Conservation (phyloP, 176 grass and related monocot species). For the Coix lacrymajobi region DNA sequence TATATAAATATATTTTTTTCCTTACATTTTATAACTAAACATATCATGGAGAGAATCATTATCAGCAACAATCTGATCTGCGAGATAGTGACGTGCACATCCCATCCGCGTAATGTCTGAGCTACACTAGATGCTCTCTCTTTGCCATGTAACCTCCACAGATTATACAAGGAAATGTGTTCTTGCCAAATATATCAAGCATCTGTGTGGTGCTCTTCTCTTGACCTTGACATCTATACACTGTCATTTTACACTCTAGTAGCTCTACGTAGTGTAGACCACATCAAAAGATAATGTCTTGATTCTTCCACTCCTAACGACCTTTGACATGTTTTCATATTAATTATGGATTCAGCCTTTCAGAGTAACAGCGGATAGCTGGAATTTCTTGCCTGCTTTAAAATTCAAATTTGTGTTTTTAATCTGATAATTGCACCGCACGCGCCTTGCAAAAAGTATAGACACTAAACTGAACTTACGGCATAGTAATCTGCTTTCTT, state of each 20-base stretch:
- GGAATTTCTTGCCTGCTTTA: conserved; percentile 31
- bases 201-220: neutral
- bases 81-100: neutral
- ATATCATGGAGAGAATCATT: conserved; percentile 2
- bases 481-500: too few relatives aligned
- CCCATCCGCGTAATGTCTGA: conserved; percentile 1
- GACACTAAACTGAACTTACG: too few relatives aligned
- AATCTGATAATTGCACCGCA: too few relatives aligned
- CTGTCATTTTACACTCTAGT: conserved; percentile 15
- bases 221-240: conserved; percentile 25
- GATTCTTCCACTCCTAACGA: conserved; percentile 26
- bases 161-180: neutral
- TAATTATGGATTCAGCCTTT: conserved; percentile 7
- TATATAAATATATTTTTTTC: neutral
- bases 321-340: neutral
- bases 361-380: conserved; percentile 18
- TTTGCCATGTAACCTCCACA: neutral
- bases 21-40: neutral
- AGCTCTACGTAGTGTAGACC: conserved; percentile 30
- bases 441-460: too few relatives aligned
- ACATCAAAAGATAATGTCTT: conserved; percentile 20
- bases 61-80: neutral
- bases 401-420: too few relatives aligned
- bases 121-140: neutral
- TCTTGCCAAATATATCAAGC: neutral